These are phyloP conservation scores for Iberis pinnata DNA, from an alignment of 345 rosid species.

Conservation along the genomic window DNA sequence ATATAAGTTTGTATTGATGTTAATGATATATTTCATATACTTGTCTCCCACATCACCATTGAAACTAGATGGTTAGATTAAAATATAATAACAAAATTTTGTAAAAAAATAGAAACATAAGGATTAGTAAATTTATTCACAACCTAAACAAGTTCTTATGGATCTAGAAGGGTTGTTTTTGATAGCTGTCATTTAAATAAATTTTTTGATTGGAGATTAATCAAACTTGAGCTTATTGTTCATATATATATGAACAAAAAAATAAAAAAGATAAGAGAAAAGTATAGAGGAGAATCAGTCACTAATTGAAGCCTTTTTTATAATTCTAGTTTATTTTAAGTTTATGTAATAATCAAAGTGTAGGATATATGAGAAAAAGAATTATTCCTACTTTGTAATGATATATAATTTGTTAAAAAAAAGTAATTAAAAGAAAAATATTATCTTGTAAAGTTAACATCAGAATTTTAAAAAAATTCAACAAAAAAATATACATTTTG, in stretches of 20 bases:
- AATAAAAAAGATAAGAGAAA: too few species aligned
- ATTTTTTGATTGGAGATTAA: neutral
- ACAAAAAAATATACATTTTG: constrained; percentile 9
- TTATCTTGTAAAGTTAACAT: constrained; percentile 16
- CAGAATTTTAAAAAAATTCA: constrained; percentile 6
- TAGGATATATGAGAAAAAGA: neutral
- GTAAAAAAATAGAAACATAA: neutral
- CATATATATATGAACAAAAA: too few species aligned
- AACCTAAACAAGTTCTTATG: neutral
- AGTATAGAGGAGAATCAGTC: constrained; percentile 6
- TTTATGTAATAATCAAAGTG: constrained; percentile 6
- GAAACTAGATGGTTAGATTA: too few species aligned
- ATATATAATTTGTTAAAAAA: neutral
- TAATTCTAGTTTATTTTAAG: neutral
- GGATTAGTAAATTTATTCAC: neutral
- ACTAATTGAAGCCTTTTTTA: constrained; percentile 5
- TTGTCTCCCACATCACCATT: neutral
- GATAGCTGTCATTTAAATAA: neutral
- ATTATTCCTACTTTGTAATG: constrained; percentile 16
- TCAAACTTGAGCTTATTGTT: neutral
- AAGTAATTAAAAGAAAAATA: neutral
- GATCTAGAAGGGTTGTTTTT: neutral
- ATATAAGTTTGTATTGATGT: neutral
- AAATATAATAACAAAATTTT: too few species aligned
- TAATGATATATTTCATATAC: neutral